Evolutionary conservation across 1,284 basidiomycete genomes (phyloP).

Genomic region (Fomitopsis palustris): DNA sequence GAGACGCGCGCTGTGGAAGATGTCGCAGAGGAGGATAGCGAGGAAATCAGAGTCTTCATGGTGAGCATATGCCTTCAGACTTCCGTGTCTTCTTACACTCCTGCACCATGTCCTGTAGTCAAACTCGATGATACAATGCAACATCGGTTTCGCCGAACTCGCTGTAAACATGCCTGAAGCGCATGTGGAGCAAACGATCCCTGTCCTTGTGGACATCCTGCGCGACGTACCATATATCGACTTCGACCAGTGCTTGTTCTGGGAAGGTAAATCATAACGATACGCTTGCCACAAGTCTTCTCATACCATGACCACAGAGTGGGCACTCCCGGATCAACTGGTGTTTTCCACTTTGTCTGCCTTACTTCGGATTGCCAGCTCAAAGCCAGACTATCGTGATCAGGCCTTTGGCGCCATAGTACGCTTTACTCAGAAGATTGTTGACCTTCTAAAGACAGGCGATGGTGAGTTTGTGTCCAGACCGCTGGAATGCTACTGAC

Average conservation of each 20-base stretch:
- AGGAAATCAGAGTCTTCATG: conserved; percentile 51
- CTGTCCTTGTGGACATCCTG: conserved; percentile 62
- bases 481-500: background rate
- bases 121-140: conserved; percentile 67
- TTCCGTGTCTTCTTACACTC: background rate
- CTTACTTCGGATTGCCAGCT: conserved; percentile 61
- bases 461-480: conserved; percentile 42
- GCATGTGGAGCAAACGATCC: conserved; percentile 47
- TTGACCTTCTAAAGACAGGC: conserved; percentile 50
- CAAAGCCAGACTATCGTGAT: conserved; percentile 45
- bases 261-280: conserved; percentile 56
- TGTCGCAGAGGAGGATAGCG: conserved; percentile 18
- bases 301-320: conserved; percentile 42
- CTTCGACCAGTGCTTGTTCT: conserved; percentile 73
- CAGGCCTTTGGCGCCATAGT: conserved; percentile 54
- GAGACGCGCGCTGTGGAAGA: conserved; percentile 36
- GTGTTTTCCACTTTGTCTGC: conserved; percentile 75
- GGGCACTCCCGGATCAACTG: conserved; percentile 80
- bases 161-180: conserved; percentile 58
- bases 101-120: conserved; percentile 28
- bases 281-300: background rate
- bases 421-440: conserved; percentile 55
- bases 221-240: conserved; percentile 68
- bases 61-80: conserved; percentile 31
- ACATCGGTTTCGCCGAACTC: conserved; percentile 74